Base-by-base conservation (phyloP, 148 eudicot species). In the Heliosperma pusillum region DNA sequence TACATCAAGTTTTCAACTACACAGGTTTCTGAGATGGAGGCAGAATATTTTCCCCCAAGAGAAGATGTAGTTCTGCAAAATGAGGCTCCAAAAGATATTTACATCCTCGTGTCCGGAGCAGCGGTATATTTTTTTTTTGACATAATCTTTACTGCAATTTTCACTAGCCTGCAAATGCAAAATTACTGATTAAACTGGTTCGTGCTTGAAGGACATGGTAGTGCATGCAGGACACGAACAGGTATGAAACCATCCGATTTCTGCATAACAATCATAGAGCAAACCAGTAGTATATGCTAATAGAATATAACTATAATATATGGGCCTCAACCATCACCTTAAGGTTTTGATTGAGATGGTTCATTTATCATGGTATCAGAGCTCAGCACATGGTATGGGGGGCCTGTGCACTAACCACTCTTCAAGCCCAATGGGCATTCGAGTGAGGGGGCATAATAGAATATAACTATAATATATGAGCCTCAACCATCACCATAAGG, bases 21-120 rank as follows among this genome's bases (percentile, higher is more conserved):
- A 33, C 75, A 93, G 98, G 96, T 90, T 68, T 82, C 97, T 3
- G 96, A 90, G 74, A 78, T 95, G 87, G 93, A 90, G 63, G 97
- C 96, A 30, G 98, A 92, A 58, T 95, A 90, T 77, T 92, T 83
- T 77, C 93, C 97, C 61, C 96, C 98, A 0, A 90, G 80, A 72
- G 89, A 92, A 83, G 92, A 94, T 55, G 89, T 94, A 72, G 83
- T 92, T 50, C 74, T 87, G 42, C 97, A 92, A 69, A 87, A 89
- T 66, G 96, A 94, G 77, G 81, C 92, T 29, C 91, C 98, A 72
- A 86, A 84, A 30, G 88, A 91, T 75, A 75, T 89, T 10, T 89
- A 94, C 74, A 85, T 94, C 77, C 78, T 94, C 36, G 91, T 94
- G 63, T 86, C 91, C 11, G 98, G 98, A 70, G 81, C 87, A 83